phyloP scores from a whole-genome alignment of 164 flowering plant species.

The Nelumbo lutea region DNA sequence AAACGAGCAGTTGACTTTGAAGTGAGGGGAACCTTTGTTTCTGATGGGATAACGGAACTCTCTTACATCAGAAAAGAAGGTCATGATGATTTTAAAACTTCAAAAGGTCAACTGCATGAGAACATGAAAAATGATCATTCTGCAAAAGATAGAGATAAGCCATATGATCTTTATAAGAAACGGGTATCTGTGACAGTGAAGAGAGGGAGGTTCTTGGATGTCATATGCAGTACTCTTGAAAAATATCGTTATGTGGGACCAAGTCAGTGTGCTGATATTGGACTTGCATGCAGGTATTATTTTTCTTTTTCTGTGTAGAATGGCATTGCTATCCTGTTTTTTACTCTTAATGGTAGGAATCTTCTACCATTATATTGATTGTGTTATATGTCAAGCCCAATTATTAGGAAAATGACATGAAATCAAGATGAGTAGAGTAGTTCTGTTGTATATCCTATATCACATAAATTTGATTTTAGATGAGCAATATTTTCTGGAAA shows the following conservation, averaged over 20 bases:
- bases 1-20: not conserved
- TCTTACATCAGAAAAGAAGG: not conserved
- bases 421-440: too few species aligned
- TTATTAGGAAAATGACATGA: too few species aligned
- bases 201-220: slow-evolving; percentile 54
- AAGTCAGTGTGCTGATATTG: slow-evolving; percentile 70
- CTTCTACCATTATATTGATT: slow-evolving; percentile 13
- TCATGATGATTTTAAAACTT: slow-evolving; percentile 1
- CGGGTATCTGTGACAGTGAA: slow-evolving; percentile 49
- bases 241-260: slow-evolving; percentile 80
- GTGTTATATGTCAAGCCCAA: not conserved
- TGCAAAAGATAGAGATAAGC: slow-evolving; percentile 23
- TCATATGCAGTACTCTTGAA: slow-evolving; percentile 60
- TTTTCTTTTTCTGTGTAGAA: not conserved
- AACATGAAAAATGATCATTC: not conserved
- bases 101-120: slow-evolving; percentile 2
- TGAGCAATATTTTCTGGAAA: too few species aligned
- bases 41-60: not conserved
- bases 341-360: not conserved
- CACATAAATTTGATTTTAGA: too few species aligned
- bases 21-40: not conserved
- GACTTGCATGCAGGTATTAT: slow-evolving; percentile 73
- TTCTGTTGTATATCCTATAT: too few species aligned
- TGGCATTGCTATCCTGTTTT: slow-evolving; percentile 4
- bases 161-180: slow-evolving; percentile 62